Percentiles rank a stretch among this genome's conserved stretches.
These are phyloP conservation scores for Nadsonia starkeyi-henricii DNA, from an alignment of 1,139 yeast genomes.

Conservation along the genomic window DNA sequence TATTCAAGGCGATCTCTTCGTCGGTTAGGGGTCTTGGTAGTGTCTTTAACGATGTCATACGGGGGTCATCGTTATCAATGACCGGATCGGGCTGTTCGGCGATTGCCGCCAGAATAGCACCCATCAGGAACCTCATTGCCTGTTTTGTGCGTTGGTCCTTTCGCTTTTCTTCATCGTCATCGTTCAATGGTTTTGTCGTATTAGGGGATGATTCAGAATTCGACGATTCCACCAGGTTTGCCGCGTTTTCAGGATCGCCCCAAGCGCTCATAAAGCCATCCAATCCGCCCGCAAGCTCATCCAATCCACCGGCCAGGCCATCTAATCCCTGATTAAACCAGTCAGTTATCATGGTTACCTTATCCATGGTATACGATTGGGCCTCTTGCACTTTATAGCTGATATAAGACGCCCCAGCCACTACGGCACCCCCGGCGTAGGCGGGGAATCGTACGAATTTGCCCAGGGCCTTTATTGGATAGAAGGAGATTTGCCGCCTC, in stretches of 20 bases:
- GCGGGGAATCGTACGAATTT: constrained; percentile 46
- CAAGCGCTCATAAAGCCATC: background rate
- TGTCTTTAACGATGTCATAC: no score
- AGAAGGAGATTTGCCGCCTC: constrained; percentile 4
- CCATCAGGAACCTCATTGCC: background rate
- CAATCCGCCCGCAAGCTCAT: constrained; percentile 11
- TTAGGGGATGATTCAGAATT: no score
- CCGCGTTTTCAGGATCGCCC: background rate
- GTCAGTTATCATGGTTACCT: constrained; percentile 39
- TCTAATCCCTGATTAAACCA: constrained; percentile 35
- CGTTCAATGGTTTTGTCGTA: background rate
- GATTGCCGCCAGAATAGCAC: background rate
- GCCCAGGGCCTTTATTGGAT: constrained; percentile 37
- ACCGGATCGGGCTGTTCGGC: background rate
- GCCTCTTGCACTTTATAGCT: constrained; percentile 89
- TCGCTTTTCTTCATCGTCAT: background rate
- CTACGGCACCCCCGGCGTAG: constrained; percentile 77
- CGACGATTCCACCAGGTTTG: no score
- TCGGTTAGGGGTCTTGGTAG: constrained; percentile 8
- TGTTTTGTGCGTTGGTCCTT: background rate
- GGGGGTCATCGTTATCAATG: background rate
- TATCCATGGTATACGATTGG: constrained; percentile 52
- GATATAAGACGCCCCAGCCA: constrained; percentile 88
- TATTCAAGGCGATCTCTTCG: constrained; percentile 56
- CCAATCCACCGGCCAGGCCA: constrained; percentile 15